phyloP scores from a whole-genome alignment of 352 stramenopile species.

The Phytopythium delawarense region DNA sequence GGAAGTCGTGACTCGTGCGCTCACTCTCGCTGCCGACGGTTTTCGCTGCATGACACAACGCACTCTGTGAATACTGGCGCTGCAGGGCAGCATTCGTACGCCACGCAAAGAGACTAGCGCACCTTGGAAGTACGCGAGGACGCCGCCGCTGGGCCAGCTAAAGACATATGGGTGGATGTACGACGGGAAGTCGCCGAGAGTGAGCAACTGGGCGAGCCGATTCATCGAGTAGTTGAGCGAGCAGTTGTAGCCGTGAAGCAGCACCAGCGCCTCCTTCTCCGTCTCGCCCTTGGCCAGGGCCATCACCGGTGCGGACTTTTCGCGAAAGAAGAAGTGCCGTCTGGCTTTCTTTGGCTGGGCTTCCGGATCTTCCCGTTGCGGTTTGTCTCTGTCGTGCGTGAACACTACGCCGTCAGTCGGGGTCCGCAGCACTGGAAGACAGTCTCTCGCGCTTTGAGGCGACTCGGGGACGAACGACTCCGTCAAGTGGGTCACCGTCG shows the following conservation, averaged over 20 bases:
- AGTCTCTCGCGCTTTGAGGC: slow-evolving; percentile 34
- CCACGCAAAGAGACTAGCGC: not conserved
- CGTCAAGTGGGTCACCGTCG: slow-evolving; percentile 50
- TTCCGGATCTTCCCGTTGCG: slow-evolving; percentile 3
- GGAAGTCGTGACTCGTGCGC: slow-evolving; percentile 34
- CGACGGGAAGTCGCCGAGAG: slow-evolving; percentile 58
- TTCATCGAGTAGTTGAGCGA: slow-evolving; percentile 65
- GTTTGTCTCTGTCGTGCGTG: slow-evolving; percentile 17
- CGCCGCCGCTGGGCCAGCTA: slow-evolving; percentile 62
- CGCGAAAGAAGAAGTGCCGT: slow-evolving; percentile 19
- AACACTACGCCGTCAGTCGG: slow-evolving; percentile 52
- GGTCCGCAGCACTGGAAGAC: slow-evolving; percentile 32
- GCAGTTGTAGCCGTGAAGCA: slow-evolving; percentile 73
- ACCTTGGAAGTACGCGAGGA: slow-evolving; percentile 57
- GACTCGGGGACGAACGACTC: slow-evolving; percentile 25
- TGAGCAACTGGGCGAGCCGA: slow-evolving; percentile 50
- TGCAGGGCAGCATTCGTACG: not conserved
- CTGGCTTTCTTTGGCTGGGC: slow-evolving; percentile 14
- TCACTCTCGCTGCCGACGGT: slow-evolving; percentile 37
- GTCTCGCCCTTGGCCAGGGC: slow-evolving; percentile 16
- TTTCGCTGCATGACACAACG: slow-evolving; percentile 23
- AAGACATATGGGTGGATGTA: slow-evolving; percentile 73
- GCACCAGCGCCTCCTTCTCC: slow-evolving; percentile 50
- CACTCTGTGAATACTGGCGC: not conserved
- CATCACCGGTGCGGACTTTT: slow-evolving; percentile 32